phyloP scores from a whole-genome alignment of 2,329 filamentous ascomycete genomes.

The Epichloe gansuensis region DNA sequence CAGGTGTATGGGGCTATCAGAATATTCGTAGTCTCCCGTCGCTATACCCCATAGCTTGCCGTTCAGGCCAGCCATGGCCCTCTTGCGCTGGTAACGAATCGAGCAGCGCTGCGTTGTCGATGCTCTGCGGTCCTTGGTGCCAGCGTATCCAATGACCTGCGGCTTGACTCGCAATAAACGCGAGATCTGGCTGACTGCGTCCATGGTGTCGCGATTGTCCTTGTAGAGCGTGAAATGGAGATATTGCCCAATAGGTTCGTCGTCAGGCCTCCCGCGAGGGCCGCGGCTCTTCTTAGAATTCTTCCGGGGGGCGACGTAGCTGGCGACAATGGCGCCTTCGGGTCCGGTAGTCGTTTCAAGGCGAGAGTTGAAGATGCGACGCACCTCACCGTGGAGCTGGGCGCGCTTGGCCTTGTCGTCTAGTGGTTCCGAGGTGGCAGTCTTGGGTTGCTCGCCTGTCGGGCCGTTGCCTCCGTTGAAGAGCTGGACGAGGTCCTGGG shows the following conservation, averaged over 20 bases:
- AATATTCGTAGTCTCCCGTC: slow-evolving; percentile 74
- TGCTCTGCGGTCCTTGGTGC: slow-evolving; percentile 81
- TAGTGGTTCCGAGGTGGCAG: slow-evolving; percentile 27
- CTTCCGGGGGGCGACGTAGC: slow-evolving; percentile 40
- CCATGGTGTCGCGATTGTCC: slow-evolving; percentile 95
- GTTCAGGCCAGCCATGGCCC: slow-evolving; percentile 54
- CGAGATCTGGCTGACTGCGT: slow-evolving; percentile 65
- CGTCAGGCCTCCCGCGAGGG: slow-evolving; percentile 14
- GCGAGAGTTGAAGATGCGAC: slow-evolving; percentile 65
- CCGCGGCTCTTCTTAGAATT: slow-evolving; percentile 17
- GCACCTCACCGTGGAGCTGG: slow-evolving; percentile 48
- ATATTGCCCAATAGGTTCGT: slow-evolving; percentile 50
- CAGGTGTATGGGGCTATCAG: slow-evolving; percentile 57
- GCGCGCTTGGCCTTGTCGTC: slow-evolving; percentile 33
- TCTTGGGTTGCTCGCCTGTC: slow-evolving; percentile 16
- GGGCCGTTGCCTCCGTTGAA: slow-evolving; percentile 24
- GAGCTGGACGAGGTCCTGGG: slow-evolving; percentile 28
- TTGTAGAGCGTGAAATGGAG: slow-evolving; percentile 90
- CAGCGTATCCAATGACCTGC: slow-evolving; percentile 62
- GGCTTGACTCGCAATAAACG: slow-evolving; percentile 61
- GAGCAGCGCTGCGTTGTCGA: slow-evolving; percentile 77
- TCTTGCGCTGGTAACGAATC: slow-evolving; percentile 34
- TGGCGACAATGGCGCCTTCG: slow-evolving; percentile 50
- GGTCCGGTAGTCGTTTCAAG: slow-evolving; percentile 60
- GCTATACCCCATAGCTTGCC: slow-evolving; percentile 47